Percentiles rank a stretch among this genome's conserved stretches.
Conservation (phyloP, 1,284 basidiomycete species). For the Neonothopanus nambi region DNA sequence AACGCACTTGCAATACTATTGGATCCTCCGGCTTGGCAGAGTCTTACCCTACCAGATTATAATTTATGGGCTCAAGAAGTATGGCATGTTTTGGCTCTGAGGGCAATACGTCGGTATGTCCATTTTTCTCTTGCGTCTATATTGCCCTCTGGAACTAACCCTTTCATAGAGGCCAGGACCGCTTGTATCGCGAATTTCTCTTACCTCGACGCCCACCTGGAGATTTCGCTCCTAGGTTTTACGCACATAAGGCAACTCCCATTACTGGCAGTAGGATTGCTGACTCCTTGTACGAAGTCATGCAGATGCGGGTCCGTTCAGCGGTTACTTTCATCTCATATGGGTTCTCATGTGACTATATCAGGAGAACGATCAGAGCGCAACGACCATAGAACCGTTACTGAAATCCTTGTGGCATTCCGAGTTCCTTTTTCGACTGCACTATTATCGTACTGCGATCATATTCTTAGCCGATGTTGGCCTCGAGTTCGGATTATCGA, state of each 20-base stretch:
- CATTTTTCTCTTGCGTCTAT: slow-evolving; percentile 12
- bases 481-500: slow-evolving; percentile 73
- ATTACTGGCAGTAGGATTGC: slow-evolving; percentile 50
- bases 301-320: slow-evolving; percentile 59
- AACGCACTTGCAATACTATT: slow-evolving; percentile 63
- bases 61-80: slow-evolving; percentile 68
- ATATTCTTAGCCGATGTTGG: slow-evolving; percentile 74
- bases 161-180: slow-evolving; percentile 51
- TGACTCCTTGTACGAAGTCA: slow-evolving; percentile 60
- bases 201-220: slow-evolving; percentile 57
- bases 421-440: slow-evolving; percentile 71
- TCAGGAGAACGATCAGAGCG: slow-evolving; percentile 59
- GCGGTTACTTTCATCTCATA: slow-evolving; percentile 6
- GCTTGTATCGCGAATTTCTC: slow-evolving; percentile 64
- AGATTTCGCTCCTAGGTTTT: slow-evolving; percentile 52
- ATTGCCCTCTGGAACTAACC: not conserved
- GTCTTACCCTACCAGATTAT: slow-evolving; percentile 64
- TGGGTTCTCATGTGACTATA: slow-evolving; percentile 7
- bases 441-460: slow-evolving; percentile 64
- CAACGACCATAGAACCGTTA: slow-evolving; percentile 61
- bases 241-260: slow-evolving; percentile 35
- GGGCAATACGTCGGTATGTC: slow-evolving; percentile 63
- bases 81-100: slow-evolving; percentile 72
- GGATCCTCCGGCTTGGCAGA: slow-evolving; percentile 68
- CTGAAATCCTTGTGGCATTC: slow-evolving; percentile 75